phyloP scores from a whole-genome alignment of 495 filamentous ascomycete species.

The Rhypophila decipiens region DNA sequence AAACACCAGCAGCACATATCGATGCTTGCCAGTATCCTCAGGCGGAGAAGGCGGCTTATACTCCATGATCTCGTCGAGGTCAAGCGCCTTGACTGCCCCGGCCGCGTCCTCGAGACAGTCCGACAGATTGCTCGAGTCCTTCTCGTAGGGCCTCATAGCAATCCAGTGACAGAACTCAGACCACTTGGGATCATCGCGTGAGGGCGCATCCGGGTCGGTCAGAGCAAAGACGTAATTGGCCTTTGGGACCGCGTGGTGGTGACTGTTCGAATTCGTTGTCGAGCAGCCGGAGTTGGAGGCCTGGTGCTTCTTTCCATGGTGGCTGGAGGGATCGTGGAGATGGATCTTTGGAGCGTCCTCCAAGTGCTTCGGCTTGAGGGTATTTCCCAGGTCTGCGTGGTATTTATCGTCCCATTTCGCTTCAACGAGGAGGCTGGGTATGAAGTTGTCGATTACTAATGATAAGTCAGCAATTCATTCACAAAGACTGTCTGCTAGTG shows the following conservation, averaged over 20 bases:
- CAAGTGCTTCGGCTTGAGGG: constrained; percentile 44
- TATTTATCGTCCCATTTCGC: constrained; percentile 44
- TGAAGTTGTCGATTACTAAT: constrained; percentile 61
- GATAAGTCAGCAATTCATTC: too few species aligned
- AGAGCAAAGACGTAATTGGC: constrained; percentile 40
- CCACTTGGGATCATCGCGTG: constrained; percentile 56
- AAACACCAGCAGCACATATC: constrained; percentile 61
- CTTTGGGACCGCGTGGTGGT: background rate
- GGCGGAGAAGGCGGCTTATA: constrained; percentile 61
- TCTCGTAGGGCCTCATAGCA: constrained; percentile 27
- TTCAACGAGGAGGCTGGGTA: constrained; percentile 45
- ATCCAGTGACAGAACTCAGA: constrained; percentile 73
- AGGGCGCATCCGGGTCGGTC: constrained; percentile 67
- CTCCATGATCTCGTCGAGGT: constrained; percentile 41
- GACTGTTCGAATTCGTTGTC: background rate
- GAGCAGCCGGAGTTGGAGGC: background rate
- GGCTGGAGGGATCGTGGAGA: constrained; percentile 9
- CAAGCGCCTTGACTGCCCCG: constrained; percentile 10
- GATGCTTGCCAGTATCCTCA: constrained; percentile 57
- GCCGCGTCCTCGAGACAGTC: background rate
- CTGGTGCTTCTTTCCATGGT: background rate
- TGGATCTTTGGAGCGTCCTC: constrained; percentile 45
- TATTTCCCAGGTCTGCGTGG: constrained; percentile 54
- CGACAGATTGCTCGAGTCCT: background rate
- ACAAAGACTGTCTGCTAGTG: too few species aligned